Evolutionary conservation across 768 basidiomycete genomes (phyloP).

Genomic region (Boletellus emodensis): DNA sequence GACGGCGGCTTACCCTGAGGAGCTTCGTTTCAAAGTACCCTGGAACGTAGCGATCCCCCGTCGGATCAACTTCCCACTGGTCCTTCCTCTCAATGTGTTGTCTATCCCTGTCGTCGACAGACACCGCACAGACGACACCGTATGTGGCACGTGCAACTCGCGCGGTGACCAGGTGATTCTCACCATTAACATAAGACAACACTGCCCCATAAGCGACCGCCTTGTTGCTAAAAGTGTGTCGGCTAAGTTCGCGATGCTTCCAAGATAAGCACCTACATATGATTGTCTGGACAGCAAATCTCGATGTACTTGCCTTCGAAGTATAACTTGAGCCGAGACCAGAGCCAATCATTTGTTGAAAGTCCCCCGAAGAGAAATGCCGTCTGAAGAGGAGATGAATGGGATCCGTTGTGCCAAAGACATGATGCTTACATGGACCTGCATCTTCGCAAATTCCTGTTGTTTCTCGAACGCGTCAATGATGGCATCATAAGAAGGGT

Average conservation of each 20-base stretch:
- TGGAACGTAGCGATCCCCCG: constrained; percentile 9
- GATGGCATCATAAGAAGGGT: constrained; percentile 9
- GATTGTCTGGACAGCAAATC: no score
- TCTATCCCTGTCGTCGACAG: no score
- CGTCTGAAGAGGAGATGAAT: neutral
- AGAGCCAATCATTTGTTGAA: constrained; percentile 3
- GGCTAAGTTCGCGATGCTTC: no score
- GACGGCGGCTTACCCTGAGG: neutral
- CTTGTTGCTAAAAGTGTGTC: no score
- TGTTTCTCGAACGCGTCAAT: constrained; percentile 11
- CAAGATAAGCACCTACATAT: no score
- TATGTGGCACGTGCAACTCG: no score
- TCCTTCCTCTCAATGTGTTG: constrained; percentile 1
- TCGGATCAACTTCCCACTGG: neutral
- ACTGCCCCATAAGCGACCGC: no score
- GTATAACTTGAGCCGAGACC: no score
- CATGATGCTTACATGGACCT: constrained; percentile 1
- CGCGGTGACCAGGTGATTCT: no score
- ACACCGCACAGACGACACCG: no score
- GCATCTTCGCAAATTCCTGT: neutral
- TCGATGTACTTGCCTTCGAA: no score
- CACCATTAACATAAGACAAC: no score
- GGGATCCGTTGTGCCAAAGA: neutral
- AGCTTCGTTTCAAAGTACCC: constrained; percentile 12
- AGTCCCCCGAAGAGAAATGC: constrained; percentile 15